Percentiles rank a stretch among this genome's conserved stretches.
phyloP scores from a whole-genome alignment of 2,329 filamentous ascomycete genomes.

The Exophiala dermatitidis region DNA sequence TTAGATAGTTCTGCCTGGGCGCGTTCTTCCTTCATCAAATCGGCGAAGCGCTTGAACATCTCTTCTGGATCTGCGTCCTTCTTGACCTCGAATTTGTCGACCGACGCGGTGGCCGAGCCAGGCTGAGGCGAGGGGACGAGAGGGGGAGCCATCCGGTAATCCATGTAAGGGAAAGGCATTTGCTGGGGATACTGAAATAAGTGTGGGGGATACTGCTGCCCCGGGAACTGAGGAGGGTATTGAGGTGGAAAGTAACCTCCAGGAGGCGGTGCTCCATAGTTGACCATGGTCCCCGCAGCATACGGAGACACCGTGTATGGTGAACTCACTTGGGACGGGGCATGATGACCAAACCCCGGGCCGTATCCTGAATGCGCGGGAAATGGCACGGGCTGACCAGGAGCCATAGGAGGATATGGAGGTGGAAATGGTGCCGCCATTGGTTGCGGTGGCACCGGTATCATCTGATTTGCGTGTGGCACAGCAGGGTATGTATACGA shows the following conservation, averaged over 20 bases:
- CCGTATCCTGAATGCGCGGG: constrained; percentile 15
- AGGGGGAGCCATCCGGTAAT: constrained; percentile 20
- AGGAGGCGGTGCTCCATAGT: constrained; percentile 30
- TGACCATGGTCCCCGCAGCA: constrained; percentile 34
- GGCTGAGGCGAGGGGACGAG: constrained; percentile 36
- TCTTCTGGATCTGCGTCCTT: constrained; percentile 51
- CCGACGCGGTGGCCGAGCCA: constrained; percentile 26
- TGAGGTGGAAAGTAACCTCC: constrained; percentile 31
- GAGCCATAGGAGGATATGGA: constrained; percentile 14
- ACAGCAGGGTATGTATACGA: constrained; percentile 32
- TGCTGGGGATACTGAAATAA: constrained; percentile 35
- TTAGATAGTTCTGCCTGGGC: constrained; percentile 16
- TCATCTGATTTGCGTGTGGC: constrained; percentile 22
- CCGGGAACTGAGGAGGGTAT: constrained; percentile 31
- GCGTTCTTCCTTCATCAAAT: constrained; percentile 41
- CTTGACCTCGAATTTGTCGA: constrained; percentile 33
- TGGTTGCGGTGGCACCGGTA: constrained; percentile 20
- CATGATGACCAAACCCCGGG: constrained; percentile 13
- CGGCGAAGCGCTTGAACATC: constrained; percentile 52
- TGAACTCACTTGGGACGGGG: constrained; percentile 23
- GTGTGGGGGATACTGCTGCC: constrained; percentile 26
- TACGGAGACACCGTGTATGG: constrained; percentile 29
- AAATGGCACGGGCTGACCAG: constrained; percentile 16
- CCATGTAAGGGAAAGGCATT: constrained; percentile 28
- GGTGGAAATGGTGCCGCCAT: constrained; percentile 18